These are phyloP conservation scores for Proliferodiscus dingleyae DNA, from an alignment of 2,329 filamentous ascomycete species.

Conservation along the genomic window DNA sequence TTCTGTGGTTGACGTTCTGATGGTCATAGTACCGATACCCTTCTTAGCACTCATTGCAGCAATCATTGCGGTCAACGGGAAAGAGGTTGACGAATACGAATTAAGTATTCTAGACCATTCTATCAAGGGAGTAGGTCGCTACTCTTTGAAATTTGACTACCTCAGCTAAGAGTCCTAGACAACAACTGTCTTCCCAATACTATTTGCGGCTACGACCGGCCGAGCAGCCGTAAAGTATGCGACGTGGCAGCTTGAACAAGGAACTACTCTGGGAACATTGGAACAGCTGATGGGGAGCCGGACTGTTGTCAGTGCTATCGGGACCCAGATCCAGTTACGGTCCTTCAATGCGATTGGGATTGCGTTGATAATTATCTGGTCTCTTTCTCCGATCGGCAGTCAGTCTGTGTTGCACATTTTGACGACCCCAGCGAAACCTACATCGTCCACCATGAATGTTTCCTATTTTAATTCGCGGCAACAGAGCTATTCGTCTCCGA, in stretches of 20 bases:
- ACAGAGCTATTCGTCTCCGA: slow-evolving; percentile 18
- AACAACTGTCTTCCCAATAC: slow-evolving; percentile 29
- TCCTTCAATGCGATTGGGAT: slow-evolving; percentile 26
- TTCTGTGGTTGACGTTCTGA: slow-evolving; percentile 13
- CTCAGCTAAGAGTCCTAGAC: slow-evolving; percentile 9
- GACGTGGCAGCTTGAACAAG: slow-evolving; percentile 28
- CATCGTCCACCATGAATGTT: slow-evolving; percentile 9
- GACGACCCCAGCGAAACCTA: slow-evolving; percentile 10
- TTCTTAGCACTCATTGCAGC: slow-evolving; percentile 19
- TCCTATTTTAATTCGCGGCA: slow-evolving; percentile 21
- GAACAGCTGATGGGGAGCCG: slow-evolving; percentile 31
- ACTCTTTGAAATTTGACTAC: background rate
- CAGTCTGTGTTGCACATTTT: slow-evolving; percentile 28
- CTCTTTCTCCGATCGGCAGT: slow-evolving; percentile 30
- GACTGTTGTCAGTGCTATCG: slow-evolving; percentile 27
- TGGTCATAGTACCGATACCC: slow-evolving; percentile 18
- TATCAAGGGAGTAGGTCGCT: slow-evolving; percentile 19
- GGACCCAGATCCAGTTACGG: slow-evolving; percentile 26
- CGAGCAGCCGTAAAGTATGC: slow-evolving; percentile 25
- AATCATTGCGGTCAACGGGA: slow-evolving; percentile 16
- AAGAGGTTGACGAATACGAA: slow-evolving; percentile 8
- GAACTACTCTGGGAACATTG: slow-evolving; percentile 23
- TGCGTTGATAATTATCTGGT: slow-evolving; percentile 27
- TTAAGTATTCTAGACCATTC: slow-evolving; percentile 13
- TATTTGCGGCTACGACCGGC: slow-evolving; percentile 29